These are phyloP conservation scores for Ochromonas danica DNA, from an alignment of 108 stramenopile genomes.

Conservation along the genomic window DNA sequence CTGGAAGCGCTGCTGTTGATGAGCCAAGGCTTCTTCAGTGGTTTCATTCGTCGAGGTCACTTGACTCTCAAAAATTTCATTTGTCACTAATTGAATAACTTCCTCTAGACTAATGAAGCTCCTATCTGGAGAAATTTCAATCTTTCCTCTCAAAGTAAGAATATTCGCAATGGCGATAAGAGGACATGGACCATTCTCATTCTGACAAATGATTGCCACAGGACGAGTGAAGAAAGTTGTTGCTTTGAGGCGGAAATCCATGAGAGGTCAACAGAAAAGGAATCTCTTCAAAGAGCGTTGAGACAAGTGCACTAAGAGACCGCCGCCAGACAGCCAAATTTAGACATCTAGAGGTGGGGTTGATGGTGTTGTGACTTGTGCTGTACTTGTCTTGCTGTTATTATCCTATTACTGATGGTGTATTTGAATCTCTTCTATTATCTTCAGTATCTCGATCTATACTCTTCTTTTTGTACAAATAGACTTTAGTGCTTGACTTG, in stretches of 20 bases:
- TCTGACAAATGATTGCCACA: constrained; percentile 51
- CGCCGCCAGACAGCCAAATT: too few species aligned
- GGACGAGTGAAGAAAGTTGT: neutral
- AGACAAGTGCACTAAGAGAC: too few species aligned
- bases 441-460: neutral
- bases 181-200: constrained; percentile 87
- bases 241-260: constrained; percentile 21
- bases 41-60: constrained; percentile 35
- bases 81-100: constrained; percentile 53
- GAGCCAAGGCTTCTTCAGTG: constrained; percentile 36
- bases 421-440: too few species aligned
- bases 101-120: constrained; percentile 55
- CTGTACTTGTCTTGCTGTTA: too few species aligned
- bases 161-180: constrained; percentile 87
- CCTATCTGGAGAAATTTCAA: constrained; percentile 54
- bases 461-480: neutral
- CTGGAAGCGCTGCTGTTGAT: constrained; percentile 54
- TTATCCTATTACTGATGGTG: too few species aligned
- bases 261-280: too few species aligned
- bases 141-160: constrained; percentile 71
- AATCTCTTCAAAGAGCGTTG: too few species aligned
- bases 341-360: too few species aligned
- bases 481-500: neutral
- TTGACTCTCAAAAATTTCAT: constrained; percentile 48
- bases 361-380: too few species aligned